Conservation (phyloP, 257 asterid genomes). For the Nicotiana undulata region DNA sequence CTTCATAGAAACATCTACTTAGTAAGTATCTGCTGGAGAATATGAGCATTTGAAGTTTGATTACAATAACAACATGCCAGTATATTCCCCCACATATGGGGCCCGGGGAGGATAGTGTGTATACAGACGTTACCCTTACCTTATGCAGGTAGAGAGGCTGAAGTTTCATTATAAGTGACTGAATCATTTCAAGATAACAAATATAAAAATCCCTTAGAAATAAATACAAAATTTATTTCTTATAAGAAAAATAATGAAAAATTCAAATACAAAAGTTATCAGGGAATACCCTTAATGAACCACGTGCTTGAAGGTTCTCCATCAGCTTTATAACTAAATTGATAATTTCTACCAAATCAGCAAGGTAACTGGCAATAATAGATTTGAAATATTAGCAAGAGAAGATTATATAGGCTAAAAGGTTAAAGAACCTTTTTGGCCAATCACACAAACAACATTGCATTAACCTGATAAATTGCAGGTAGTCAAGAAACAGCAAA, state of each 20-base stretch:
- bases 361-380: slow-evolving; percentile 68
- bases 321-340: slow-evolving; percentile 65
- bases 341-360: slow-evolving; percentile 82
- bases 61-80: no score
- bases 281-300: slow-evolving; percentile 72
- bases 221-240: not conserved
- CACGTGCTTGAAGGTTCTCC: slow-evolving; percentile 87
- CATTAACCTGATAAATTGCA: not conserved
- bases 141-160: not conserved
- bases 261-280: not conserved
- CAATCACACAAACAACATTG: slow-evolving; percentile 1
- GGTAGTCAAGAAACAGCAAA: not conserved
- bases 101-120: no score
- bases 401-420: not conserved
- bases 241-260: not conserved
- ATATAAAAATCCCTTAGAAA: not conserved
- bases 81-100: no score
- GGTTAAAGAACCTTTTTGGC: not conserved
- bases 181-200: slow-evolving; percentile 1
- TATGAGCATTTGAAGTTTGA: not conserved
- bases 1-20: not conserved
- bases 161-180: not conserved
- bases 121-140: no score
- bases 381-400: slow-evolving; percentile 16
- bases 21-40: not conserved